phyloP scores from a whole-genome alignment of 768 basidiomycete genomes.

The Mycena galopus region DNA sequence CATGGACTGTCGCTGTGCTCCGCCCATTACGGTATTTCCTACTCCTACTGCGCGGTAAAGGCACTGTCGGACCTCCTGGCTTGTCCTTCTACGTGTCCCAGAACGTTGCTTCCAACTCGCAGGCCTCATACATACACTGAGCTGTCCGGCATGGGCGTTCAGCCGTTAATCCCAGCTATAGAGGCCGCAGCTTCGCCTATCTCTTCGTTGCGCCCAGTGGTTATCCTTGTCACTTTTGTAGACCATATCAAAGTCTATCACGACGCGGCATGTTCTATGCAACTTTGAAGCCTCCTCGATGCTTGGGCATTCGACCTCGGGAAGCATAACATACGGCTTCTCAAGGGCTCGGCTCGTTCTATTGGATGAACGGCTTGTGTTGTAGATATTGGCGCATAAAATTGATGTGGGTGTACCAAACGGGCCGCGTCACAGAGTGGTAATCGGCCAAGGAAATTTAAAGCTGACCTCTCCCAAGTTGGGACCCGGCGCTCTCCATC shows the following conservation, averaged over 20 bases:
- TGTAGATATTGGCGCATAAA: too few relatives aligned
- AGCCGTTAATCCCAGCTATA: slow-evolving; percentile 2
- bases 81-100: slow-evolving; percentile 60
- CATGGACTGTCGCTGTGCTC: slow-evolving; percentile 62
- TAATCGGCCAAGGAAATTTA: too few relatives aligned
- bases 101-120: slow-evolving; percentile 32
- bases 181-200: slow-evolving; percentile 6
- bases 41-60: slow-evolving; percentile 50
- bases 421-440: too few relatives aligned
- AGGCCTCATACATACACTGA: slow-evolving; percentile 30
- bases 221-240: slow-evolving; percentile 43
- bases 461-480: too few relatives aligned
- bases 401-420: too few relatives aligned
- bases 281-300: slow-evolving; percentile 64
- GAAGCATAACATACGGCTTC: slow-evolving; percentile 54
- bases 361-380: slow-evolving; percentile 60
- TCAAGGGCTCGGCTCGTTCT: slow-evolving; percentile 63
- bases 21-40: slow-evolving; percentile 66
- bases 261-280: slow-evolving; percentile 61
- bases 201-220: slow-evolving; percentile 33
- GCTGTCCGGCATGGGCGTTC: slow-evolving; percentile 31
- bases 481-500: too few relatives aligned
- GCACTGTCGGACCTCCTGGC: slow-evolving; percentile 59
- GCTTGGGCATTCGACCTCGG: slow-evolving; percentile 57
- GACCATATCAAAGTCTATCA: slow-evolving; percentile 75